Base-by-base conservation (phyloP, 768 basidiomycete genomes). In the Amanita subjunquillea region DNA sequence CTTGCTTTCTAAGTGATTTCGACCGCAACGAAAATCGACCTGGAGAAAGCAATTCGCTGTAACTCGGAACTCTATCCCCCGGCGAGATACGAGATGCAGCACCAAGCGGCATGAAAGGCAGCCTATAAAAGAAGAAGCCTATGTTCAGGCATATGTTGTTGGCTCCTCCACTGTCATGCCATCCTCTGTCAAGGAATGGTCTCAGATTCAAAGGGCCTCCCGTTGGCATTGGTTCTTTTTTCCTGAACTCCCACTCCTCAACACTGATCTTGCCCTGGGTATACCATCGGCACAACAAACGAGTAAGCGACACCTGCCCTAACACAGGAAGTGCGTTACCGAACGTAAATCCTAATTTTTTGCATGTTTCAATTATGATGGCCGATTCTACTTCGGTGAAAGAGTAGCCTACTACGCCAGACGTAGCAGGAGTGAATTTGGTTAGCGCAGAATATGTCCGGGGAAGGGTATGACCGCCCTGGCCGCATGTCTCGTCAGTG, bases 391-490 rank as follows among this genome's bases (percentile, higher is more conserved):
- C 52, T 1, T 36, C 39, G 1, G 65, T 55, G 34, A 72, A 64
- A 7, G 55, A 50, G 30, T 54, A 53, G 6, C 50, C 25, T 6
- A 58, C 38, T 15, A 17, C 8, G 25, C 62, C 57, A 37, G 69
- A 65, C 20, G 51, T 55, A 5, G 72, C 66, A 4, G 67, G 62
- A 2, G 59, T 59, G 30, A 53, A 53, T 3, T 55, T 54, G 0
- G 70, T 70, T 3, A 58, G 52, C 10, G 50, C 58, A 2, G 67
- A 67, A 48, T 62, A 51, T 12, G 57, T 67, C 42, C 70, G 62
- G 4, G 75, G 75, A 7, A 78, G 63, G 0, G 72, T 71, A 39
- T 77, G 75, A 6, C 76, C 76, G 4, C 76, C 77, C 76, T 77
- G 57, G 6, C 6, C 25, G 40, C 38, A 17, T 7, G 34, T 32